Conservation (phyloP, 23 red algal species). For the Gracilaria caudata region DNA sequence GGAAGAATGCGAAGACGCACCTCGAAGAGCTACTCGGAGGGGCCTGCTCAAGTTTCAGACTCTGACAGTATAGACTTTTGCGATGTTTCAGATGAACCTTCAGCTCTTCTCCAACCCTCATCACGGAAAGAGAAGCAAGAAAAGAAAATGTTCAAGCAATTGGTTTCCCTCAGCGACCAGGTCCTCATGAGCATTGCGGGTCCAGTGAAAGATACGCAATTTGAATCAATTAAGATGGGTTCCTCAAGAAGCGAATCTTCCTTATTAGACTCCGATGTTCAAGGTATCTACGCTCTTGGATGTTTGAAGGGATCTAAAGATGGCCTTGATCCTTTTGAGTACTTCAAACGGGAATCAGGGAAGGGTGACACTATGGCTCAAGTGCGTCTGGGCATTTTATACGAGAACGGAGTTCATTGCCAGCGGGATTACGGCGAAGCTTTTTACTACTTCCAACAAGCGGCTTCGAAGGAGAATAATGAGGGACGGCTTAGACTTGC, state of each 20-base stretch:
- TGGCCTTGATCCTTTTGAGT: slow-evolving; percentile 38
- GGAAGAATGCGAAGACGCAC: slow-evolving; percentile 32
- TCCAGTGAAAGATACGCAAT: background rate
- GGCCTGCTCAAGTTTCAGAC: background rate
- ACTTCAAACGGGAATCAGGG: slow-evolving; percentile 35
- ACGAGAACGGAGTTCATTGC: slow-evolving; percentile 27
- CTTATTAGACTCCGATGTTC: slow-evolving; percentile 8
- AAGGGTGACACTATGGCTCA: slow-evolving; percentile 54
- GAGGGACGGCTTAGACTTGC: slow-evolving; percentile 37
- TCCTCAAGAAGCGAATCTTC: background rate
- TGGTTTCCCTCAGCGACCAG: slow-evolving; percentile 6
- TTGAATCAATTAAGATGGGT: background rate
- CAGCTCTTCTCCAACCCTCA: background rate
- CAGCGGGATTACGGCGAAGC: slow-evolving; percentile 33
- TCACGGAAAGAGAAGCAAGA: background rate
- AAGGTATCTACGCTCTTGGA: slow-evolving; percentile 37
- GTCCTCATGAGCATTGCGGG: background rate
- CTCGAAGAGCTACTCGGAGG: background rate
- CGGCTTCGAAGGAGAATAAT: slow-evolving; percentile 22
- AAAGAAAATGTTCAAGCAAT: slow-evolving; percentile 10
- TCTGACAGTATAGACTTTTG: slow-evolving; percentile 21
- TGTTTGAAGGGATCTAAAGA: slow-evolving; percentile 22
- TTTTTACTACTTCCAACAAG: slow-evolving; percentile 7
- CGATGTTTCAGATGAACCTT: background rate
- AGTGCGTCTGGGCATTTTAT: slow-evolving; percentile 39